phyloP scores from a whole-genome alignment of 2,329 filamentous ascomycete genomes.

The Exserohilum turcica region DNA sequence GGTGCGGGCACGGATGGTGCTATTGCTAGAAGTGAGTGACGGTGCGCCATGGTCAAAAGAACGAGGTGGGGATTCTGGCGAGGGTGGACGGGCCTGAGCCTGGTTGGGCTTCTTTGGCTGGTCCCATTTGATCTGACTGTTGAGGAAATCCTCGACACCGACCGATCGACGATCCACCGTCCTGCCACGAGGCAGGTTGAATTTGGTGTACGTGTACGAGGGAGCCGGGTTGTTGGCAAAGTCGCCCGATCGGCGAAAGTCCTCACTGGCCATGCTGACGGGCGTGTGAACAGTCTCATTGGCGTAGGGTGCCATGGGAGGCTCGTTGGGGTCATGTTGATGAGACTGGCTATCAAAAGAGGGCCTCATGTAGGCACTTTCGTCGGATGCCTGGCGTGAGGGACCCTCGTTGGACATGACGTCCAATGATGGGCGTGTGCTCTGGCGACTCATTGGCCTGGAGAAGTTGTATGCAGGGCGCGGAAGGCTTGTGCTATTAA shows the following conservation, averaged over 20 bases:
- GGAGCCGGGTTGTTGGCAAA: constrained; percentile 62
- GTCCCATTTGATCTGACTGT: constrained; percentile 66
- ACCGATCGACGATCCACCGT: constrained; percentile 66
- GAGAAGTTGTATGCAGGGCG: constrained; percentile 92
- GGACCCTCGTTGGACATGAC: constrained; percentile 43
- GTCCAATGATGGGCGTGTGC: constrained; percentile 57
- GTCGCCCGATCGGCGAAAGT: constrained; percentile 61
- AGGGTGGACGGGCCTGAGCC: constrained; percentile 39
- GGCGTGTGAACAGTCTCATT: constrained; percentile 72
- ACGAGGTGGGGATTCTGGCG: constrained; percentile 48
- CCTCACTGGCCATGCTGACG: constrained; percentile 73
- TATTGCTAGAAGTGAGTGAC: constrained; percentile 51
- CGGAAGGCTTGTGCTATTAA: constrained; percentile 61
- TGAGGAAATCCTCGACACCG: constrained; percentile 47
- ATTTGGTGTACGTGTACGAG: constrained; percentile 87
- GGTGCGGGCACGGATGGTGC: constrained; percentile 54
- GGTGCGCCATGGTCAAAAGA: constrained; percentile 41
- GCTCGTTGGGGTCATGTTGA: constrained; percentile 50
- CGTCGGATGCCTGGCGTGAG: constrained; percentile 44
- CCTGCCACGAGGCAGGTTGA: constrained; percentile 81
- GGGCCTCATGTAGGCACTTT: constrained; percentile 44
- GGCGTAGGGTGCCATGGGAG: constrained; percentile 63
- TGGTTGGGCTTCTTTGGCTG: constrained; percentile 49
- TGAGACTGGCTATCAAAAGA: constrained; percentile 47
- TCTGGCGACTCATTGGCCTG: constrained; percentile 78